Base-by-base conservation (phyloP, 2,329 filamentous ascomycete genomes). In the Sclerotinia spermophila region DNA sequence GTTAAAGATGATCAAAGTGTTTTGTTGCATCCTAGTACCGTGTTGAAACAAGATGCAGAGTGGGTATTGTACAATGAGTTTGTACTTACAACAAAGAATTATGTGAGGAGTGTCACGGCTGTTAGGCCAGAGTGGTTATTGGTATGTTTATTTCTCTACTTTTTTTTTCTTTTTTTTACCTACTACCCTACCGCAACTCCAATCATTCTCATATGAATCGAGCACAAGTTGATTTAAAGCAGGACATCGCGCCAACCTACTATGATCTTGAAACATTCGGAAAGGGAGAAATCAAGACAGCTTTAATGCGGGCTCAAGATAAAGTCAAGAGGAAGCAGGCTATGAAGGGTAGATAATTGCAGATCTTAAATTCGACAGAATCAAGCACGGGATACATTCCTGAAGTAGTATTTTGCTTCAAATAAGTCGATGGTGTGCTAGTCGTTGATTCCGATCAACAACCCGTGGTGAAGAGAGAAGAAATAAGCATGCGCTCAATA, bases 41-140 rank as follows among this genome's bases (percentile, higher is more conserved):
- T 97, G 44, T 85, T 99, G 33, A 88, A 89, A 66, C 90, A 93
- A 71, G 94, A 97, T 71, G 93, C 90, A 76, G 96, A 99, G 76
- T 99, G 96, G 96, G 93, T 99, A 38, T 84, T 99, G 38, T 99
- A 99, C 83, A 97, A 98, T 78, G 96, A 99, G 80, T 99, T 98
- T 79, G 96, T 99, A 19, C 87, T 99, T 70, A 99, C 96, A 0
- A 96, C 92, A 68, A 97, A 99, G 87, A 97, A 98, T 83, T 99
- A 97, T 81, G 95, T 99, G 77, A 89, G 96, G 71, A 97, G 93
- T 0, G 93, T 97, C 62, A 98, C 94, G 19, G 90, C 92, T 42
- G 91, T 99, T 69, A 92, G 92, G 80, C 92, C 95, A 0, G 96
- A 99, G 81, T 99, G 96, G 96, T 84, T 99, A 73, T 80, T 98